Base-by-base conservation (phyloP, 192 early-diverging fungal species). In the Backusella australiensis region DNA sequence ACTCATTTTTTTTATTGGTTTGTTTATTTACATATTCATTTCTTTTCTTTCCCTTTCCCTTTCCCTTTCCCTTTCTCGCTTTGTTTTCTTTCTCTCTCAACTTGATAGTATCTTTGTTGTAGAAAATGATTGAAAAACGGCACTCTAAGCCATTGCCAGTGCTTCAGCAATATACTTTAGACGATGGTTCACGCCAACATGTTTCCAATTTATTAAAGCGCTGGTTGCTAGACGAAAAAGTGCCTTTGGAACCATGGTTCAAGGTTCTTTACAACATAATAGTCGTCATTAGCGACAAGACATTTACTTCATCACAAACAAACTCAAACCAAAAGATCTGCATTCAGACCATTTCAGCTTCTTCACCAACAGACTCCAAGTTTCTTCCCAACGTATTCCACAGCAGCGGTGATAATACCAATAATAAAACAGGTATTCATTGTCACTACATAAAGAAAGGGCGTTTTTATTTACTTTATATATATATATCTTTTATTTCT, bases 221-320 rank as follows among this genome's bases (percentile, higher is more conserved):
- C 26, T 71, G 70, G 70, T 34, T 71, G 19, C 1, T 49, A 14
- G 41, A 49, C 29, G 26, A 46, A 19, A 71, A 44, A 17, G 17
- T 71, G 26, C 70, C 70, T 44, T 19, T 46, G 23, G 42, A 44
- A 19, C 70, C 70, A 32, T 71, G 70, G 70, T 49, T 23, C 34
- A 29, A 34, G 26, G 44, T 71, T 19, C 41, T 71, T 19, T 44
- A 19, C 23, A 49, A 71, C 15, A 71, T 71, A 42, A 32, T 29
- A 32, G 12, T 49, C 6, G 5, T 29, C 21, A 71, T 71, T 29
- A 19, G 21, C 42, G 70, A 71, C 32, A 71, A 71, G 41, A 63
- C 56, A 63, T 63, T 63, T 29, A 4, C 56, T 12, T 63, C 56
- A 63, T 63, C 56, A 63, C 23, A 63, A 29, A 26, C 56, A 63